Evolutionary conservation across 176 grass and related monocot species (phyloP).

Genomic region (Zea luxurians): DNA sequence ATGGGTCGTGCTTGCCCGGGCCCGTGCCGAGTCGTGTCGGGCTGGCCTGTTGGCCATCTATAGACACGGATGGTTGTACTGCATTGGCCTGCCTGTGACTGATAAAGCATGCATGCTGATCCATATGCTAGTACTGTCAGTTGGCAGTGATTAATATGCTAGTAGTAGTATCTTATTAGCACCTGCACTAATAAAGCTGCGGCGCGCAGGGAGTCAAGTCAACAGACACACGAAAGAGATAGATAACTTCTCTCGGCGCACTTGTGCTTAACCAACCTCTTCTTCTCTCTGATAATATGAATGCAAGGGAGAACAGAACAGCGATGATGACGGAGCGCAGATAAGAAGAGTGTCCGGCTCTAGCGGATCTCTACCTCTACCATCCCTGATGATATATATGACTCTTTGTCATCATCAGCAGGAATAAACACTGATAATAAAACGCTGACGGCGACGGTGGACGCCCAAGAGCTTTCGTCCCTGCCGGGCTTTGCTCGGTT

Average conservation of each 20-base stretch:
- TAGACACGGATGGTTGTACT: no score
- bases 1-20: no score
- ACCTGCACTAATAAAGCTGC: neutral
- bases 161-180: neutral
- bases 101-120: neutral
- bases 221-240: neutral
- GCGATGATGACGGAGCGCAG: neutral
- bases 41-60: no score
- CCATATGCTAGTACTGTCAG: slow-evolving; percentile 2
- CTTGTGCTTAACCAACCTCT: slow-evolving; percentile 28
- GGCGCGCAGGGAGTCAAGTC: slow-evolving; percentile 31
- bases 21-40: no score
- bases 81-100: no score
- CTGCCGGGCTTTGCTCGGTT: neutral
- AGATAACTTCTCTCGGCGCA: slow-evolving; percentile 10
- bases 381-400: no score
- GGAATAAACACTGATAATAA: neutral
- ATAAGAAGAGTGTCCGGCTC: neutral
- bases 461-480: neutral
- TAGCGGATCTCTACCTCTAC: no score
- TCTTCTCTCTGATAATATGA: neutral
- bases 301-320: neutral
- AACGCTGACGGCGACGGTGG: neutral
- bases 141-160: neutral
- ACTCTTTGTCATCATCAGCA: neutral